Evolutionary conservation across 305 asterid species (phyloP).

Genomic region (Fraxinus nigra): DNA sequence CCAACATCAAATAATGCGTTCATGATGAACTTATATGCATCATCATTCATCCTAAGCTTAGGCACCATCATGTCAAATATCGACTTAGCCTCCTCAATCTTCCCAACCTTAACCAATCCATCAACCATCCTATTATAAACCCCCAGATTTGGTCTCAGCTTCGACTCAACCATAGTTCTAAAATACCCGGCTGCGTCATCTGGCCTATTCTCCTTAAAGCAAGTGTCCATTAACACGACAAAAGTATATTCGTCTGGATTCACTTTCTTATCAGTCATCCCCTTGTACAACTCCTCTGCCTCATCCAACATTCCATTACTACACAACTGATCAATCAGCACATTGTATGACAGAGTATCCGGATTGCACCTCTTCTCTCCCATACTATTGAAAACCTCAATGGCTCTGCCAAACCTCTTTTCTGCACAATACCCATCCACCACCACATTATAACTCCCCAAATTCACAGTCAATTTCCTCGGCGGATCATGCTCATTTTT

Average conservation of each 20-base stretch:
- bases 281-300: conserved; percentile 75
- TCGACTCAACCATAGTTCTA: conserved; percentile 72
- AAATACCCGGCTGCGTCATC: conserved; percentile 76
- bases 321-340: conserved; percentile 80
- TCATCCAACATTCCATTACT: conserved; percentile 54
- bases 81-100: conserved; percentile 75
- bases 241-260: conserved; percentile 82
- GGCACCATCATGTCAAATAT: conserved; percentile 79
- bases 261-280: conserved; percentile 67
- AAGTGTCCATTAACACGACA: conserved; percentile 74
- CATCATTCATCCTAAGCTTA: conserved; percentile 66
- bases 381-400: conserved; percentile 70
- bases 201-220: conserved; percentile 69
- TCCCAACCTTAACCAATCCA: conserved; percentile 73
- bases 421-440: conserved; percentile 71
- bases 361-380: conserved; percentile 74
- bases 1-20: conserved; percentile 57
- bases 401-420: conserved; percentile 64
- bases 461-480: conserved; percentile 58
- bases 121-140: conserved; percentile 68
- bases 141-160: conserved; percentile 72
- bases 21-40: conserved; percentile 70
- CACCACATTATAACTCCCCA: conserved; percentile 83
- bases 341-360: conserved; percentile 71
- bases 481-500: conserved; percentile 77